These are phyloP conservation scores for Tuber indicum DNA, from an alignment of 495 filamentous ascomycete species.

Conservation along the genomic window DNA sequence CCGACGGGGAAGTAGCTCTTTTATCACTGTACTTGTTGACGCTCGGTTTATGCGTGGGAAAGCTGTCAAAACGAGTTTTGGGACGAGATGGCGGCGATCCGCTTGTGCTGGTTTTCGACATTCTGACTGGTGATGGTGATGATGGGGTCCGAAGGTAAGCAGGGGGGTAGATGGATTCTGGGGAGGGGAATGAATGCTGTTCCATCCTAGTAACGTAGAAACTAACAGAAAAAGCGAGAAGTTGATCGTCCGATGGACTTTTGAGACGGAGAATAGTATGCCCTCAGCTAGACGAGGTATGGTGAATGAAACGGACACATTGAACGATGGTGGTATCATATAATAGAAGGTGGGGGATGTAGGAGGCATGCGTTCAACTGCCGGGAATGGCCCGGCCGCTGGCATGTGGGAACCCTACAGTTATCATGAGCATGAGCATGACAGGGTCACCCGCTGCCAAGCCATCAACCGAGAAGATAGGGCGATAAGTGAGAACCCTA, in stretches of 20 bases:
- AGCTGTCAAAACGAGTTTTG: constrained; percentile 17
- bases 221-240: neutral
- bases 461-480: neutral
- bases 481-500: too few relatives aligned
- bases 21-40: constrained; percentile 8
- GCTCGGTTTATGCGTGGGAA: neutral
- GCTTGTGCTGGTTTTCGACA: neutral
- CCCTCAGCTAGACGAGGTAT: neutral
- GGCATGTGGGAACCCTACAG: neutral
- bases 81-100: constrained; percentile 13
- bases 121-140: neutral
- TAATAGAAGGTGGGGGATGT: neutral
- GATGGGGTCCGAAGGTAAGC: constrained; percentile 25
- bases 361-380: neutral
- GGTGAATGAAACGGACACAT: neutral
- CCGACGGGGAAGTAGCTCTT: constrained; percentile 1
- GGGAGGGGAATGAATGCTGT: constrained; percentile 12
- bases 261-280: neutral
- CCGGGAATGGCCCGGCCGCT: neutral
- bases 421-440: neutral
- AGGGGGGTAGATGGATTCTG: constrained; percentile 22
- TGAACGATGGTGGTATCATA: neutral
- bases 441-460: neutral
- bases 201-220: neutral
- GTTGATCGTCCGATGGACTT: neutral